A percentile compares a stretch with the other conserved stretches of the same genome.
Evolutionary conservation across 2,329 filamentous ascomycete species (phyloP).

Genomic region (Alternaria atra): DNA sequence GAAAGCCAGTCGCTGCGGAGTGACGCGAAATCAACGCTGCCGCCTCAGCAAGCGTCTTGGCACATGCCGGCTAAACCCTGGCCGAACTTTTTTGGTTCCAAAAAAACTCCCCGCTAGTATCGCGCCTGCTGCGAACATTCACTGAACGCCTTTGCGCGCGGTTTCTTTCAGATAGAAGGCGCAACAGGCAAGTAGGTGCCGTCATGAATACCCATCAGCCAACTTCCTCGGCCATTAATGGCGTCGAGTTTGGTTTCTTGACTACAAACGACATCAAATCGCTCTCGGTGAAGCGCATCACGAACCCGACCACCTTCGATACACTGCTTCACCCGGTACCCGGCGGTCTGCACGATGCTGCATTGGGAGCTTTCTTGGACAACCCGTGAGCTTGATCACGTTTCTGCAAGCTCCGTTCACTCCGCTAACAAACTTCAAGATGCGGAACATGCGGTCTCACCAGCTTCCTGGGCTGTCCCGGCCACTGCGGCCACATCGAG

Average conservation of each 20-base stretch:
- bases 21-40: constrained; percentile 26
- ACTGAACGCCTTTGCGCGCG: constrained; percentile 24
- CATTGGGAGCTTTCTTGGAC: constrained; percentile 89
- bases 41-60: constrained; percentile 22
- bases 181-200: constrained; percentile 21
- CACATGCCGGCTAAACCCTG: constrained; percentile 36
- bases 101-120: constrained; percentile 42
- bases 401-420: not conserved
- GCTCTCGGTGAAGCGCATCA: constrained; percentile 92
- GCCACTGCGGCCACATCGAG: constrained; percentile 94
- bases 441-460: constrained; percentile 93
- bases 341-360: constrained; percentile 90
- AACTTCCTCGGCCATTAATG: constrained; percentile 81
- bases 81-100: constrained; percentile 40
- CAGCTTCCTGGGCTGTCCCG: constrained; percentile 78
- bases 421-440: constrained; percentile 57
- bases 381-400: constrained; percentile 68
- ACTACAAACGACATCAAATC: constrained; percentile 82
- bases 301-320: constrained; percentile 94
- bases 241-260: constrained; percentile 90
- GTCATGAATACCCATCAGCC: constrained; percentile 69
- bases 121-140: constrained; percentile 17
- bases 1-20: constrained; percentile 16
- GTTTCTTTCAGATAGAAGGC: constrained; percentile 22
- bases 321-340: constrained; percentile 87